Conservation (phyloP, 208 protist genomes). For the Lotmaria passim region DNA sequence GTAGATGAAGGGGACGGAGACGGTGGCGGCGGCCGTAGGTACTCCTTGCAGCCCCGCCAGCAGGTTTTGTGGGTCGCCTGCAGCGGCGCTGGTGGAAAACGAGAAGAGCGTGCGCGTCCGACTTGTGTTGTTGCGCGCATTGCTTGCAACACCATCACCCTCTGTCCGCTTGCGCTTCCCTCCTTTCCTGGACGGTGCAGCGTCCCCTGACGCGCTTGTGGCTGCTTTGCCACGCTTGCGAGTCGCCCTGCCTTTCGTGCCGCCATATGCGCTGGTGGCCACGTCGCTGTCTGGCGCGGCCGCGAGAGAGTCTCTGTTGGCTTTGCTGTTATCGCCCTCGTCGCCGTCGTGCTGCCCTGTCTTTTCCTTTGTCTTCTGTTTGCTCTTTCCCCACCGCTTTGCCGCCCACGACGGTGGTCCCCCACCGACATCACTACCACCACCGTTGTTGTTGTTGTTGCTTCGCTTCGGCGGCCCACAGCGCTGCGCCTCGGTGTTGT, state of each 20-base stretch:
- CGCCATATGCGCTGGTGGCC: not conserved
- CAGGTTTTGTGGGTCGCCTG: not conserved
- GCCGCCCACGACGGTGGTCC: conserved; percentile 3
- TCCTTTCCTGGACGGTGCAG: not conserved
- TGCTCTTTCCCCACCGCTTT: conserved; percentile 20
- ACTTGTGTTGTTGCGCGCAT: not conserved
- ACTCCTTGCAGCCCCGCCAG: conserved; percentile 15
- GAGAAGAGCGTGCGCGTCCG: conserved; percentile 52
- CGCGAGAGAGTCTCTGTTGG: not conserved
- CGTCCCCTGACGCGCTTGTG: not conserved
- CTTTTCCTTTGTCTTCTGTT: conserved; percentile 16
- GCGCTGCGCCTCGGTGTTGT: conserved; percentile 41
- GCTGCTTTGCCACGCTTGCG: conserved; percentile 13
- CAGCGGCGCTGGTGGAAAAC: conserved; percentile 23
- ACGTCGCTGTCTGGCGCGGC: not conserved
- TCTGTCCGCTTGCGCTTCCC: conserved; percentile 2
- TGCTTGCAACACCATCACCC: not conserved
- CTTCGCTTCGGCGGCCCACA: conserved; percentile 32
- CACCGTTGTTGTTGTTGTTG: conserved; percentile 4
- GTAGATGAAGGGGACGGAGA: conserved; percentile 47
- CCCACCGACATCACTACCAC: conserved; percentile 18
- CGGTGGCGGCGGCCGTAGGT: conserved; percentile 19
- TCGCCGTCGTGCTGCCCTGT: not conserved
- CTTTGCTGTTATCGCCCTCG: conserved; percentile 6
- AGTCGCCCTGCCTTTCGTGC: conserved; percentile 4